Evolutionary conservation across 2,329 filamentous ascomycete genomes (phyloP), one percentile per base, ranked within the genome.

Genomic region (Fusarium sp.): DNA sequence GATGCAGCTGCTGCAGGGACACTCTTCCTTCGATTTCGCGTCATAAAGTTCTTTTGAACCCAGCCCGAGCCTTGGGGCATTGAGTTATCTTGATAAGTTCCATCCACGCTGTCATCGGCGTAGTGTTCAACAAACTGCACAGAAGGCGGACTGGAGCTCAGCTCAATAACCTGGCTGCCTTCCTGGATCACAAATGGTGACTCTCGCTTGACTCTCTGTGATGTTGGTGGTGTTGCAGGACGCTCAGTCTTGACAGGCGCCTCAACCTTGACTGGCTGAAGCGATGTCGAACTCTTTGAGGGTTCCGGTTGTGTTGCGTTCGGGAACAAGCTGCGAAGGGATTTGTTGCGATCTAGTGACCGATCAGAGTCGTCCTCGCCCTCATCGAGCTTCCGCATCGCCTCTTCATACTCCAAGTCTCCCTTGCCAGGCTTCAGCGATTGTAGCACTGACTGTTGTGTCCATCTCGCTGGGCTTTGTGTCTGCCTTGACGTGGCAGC

Each of bases 321-420:
- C 50, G 79, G 79, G n/a, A 84, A 83, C 6, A 83, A 68, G 5
- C 65, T 77, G 33, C 75, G 75, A 37, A 72, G 72, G 25, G 78
- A 72, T 45, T 75, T 80, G 32, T 79, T 79, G 30, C 71, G 70
- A 20, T 76, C 76, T 4, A 73, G 70, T 8, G 73, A 68, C n/a
- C 35, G 68, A 32, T 80, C 79, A 20, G 79, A 79, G 25, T 79
- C 73, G 17, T 80, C 79, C 1, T 80, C 79, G 2, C 74, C 80
- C 3, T 81, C 80, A 27, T 87, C 86, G 1, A 86, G 73, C 32
- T 79, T 84, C 32, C 81, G 81, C 82, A 87, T 87, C 12, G 81
- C 83, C 63, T 85, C 85, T 40, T 87, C 82, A 60, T 87, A 87
- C 14, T 84, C 85, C 4, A 74, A 37, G 62, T 86, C 81, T 7